Conservation (phyloP, 176 grass and related monocot genomes). For the Avena sativa region DNA sequence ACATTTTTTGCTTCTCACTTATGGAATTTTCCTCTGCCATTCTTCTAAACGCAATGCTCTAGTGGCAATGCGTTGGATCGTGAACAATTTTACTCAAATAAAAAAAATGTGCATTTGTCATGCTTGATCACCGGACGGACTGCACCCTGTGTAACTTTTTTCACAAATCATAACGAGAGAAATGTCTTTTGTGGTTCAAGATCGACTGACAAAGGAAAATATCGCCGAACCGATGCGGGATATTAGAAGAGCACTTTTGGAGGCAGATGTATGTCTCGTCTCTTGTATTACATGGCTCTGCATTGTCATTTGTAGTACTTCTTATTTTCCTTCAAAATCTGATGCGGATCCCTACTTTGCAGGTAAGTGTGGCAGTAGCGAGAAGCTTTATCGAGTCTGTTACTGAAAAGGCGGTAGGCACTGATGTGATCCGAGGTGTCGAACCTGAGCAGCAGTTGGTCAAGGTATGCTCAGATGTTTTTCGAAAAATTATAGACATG, state of each 20-base stretch:
- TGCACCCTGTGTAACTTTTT: not conserved
- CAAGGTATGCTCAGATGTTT: constrained; percentile 63
- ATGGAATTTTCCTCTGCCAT: not conserved
- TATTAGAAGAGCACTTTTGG: constrained; percentile 94
- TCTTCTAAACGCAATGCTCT: not conserved
- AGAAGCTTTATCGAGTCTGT: constrained; percentile 87
- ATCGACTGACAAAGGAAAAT: constrained; percentile 88
- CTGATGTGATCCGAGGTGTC: constrained; percentile 81
- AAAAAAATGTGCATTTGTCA: not conserved
- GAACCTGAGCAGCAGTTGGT: constrained; percentile 90
- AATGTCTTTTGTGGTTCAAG: constrained; percentile 50
- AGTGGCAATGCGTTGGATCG: constrained; percentile 3
- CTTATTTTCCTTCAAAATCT: not conserved
- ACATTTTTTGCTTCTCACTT: not conserved
- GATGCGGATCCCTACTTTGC: constrained; percentile 16
- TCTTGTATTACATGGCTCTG: not conserved
- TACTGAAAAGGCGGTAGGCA: constrained; percentile 79
- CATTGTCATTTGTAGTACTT: not conserved
- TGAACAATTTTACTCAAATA: not conserved
- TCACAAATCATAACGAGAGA: not conserved
- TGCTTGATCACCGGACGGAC: constrained; percentile 17
- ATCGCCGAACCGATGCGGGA: constrained; percentile 94
- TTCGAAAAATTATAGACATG: not conserved
- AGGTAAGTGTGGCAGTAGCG: constrained; percentile 93
- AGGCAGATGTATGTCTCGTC: constrained; percentile 84